phyloP scores from a whole-genome alignment of 192 early-diverging fungal species.

The Entomortierella parvispora region DNA sequence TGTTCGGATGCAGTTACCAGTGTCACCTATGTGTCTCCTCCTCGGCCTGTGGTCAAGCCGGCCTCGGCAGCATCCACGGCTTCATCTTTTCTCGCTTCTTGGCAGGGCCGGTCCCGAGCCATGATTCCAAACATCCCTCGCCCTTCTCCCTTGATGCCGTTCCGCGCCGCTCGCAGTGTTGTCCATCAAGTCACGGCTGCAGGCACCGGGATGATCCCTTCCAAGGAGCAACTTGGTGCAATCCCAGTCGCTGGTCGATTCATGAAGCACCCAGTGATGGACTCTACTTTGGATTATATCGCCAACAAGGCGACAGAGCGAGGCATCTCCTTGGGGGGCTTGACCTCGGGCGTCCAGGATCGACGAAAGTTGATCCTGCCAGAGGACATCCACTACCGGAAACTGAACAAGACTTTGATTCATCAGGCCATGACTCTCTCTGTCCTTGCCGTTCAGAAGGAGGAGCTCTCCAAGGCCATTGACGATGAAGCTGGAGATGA shows the following conservation, averaged over 20 bases:
- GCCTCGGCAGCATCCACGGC: constrained; percentile 11
- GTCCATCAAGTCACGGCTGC: constrained; percentile 32
- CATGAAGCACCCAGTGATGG: constrained; percentile 45
- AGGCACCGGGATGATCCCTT: constrained; percentile 32
- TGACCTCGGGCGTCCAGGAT: constrained; percentile 17
- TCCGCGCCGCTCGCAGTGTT: constrained; percentile 33
- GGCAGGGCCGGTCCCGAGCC: constrained; percentile 37
- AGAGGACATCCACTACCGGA: constrained; percentile 42
- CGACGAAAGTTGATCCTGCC: constrained; percentile 30
- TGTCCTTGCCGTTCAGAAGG: constrained; percentile 49
- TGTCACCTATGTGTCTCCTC: constrained; percentile 7
- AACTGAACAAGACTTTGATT: constrained; percentile 47
- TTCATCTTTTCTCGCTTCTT: constrained; percentile 39
- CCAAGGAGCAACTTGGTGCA: constrained; percentile 36
- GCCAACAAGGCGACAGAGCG: constrained; percentile 35
- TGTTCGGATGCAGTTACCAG: background rate
- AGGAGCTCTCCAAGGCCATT: constrained; percentile 37
- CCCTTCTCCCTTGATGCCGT: constrained; percentile 41
- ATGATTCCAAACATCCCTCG: constrained; percentile 43
- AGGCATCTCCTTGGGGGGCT: constrained; percentile 20
- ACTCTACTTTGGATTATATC: constrained; percentile 40
- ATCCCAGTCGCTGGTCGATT: constrained; percentile 40
- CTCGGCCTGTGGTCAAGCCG: background rate
- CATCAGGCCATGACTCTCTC: constrained; percentile 54
- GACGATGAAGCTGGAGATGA: constrained; percentile 54